These are phyloP conservation scores for Aureobasidium sp. DNA, from an alignment of 2,329 filamentous ascomycete genomes.

Conservation along the genomic window DNA sequence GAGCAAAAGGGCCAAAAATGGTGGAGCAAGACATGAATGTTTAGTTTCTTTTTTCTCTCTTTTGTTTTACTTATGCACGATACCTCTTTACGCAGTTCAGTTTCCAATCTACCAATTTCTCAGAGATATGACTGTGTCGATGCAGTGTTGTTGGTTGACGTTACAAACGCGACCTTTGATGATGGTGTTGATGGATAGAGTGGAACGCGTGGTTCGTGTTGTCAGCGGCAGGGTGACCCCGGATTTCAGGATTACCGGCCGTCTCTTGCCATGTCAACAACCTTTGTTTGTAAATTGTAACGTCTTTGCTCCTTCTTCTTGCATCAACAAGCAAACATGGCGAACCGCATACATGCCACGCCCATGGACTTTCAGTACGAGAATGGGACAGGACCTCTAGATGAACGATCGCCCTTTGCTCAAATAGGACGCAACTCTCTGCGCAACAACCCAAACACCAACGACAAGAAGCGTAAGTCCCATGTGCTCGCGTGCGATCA, in stretches of 20 bases:
- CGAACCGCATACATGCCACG: conserved; percentile 24
- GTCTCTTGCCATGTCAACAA: conserved; percentile 4
- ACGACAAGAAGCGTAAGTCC: conserved; percentile 35
- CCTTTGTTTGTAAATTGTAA: conserved; percentile 8
- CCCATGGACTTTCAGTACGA: conserved; percentile 51
- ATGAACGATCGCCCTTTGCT: conserved; percentile 42
- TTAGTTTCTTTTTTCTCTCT: background rate
- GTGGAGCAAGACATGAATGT: background rate
- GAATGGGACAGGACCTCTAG: conserved; percentile 40
- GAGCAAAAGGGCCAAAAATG: background rate
- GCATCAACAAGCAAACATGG: conserved; percentile 21
- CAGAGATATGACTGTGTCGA: background rate
- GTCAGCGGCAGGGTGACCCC: background rate
- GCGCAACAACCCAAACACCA: conserved; percentile 21
- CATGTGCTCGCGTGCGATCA: background rate
- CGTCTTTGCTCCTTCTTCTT: background rate
- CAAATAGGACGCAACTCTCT: conserved; percentile 31
- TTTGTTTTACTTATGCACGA: conserved; percentile 5
- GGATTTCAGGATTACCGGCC: background rate
- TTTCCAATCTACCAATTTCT: background rate
- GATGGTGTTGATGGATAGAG: background rate
- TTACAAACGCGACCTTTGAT: background rate
- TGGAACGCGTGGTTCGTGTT: background rate
- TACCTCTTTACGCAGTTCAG: conserved; percentile 7
- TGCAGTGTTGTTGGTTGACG: background rate